These are phyloP conservation scores for Amanita polypyramis DNA, from an alignment of 768 basidiomycete species.

Conservation along the genomic window DNA sequence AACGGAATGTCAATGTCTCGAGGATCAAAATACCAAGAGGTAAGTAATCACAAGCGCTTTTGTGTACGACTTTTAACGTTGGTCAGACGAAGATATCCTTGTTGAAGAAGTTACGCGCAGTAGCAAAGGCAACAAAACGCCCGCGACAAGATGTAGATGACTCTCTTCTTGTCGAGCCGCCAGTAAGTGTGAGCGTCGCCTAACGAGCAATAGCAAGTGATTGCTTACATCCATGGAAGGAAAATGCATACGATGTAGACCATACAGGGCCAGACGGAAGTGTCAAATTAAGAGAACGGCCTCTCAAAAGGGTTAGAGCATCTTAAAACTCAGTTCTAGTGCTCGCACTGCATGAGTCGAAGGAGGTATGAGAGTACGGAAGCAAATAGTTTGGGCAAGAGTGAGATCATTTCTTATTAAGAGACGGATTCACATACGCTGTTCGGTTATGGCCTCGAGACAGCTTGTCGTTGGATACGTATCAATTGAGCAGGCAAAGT, in stretches of 20 bases:
- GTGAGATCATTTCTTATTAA: background rate
- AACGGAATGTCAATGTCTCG: background rate
- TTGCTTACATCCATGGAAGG: background rate
- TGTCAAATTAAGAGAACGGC: background rate
- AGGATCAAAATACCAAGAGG: background rate
- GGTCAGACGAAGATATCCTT: background rate
- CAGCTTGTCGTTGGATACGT: background rate
- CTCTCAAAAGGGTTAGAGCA: background rate
- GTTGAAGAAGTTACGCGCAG: background rate
- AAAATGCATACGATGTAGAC: background rate
- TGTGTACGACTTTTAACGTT: background rate
- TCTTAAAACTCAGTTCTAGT: background rate
- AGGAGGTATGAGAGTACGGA: background rate
- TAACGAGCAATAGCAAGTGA: background rate
- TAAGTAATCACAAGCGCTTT: background rate
- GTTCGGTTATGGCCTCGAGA: slow-evolving; percentile 1
- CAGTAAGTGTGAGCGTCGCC: background rate
- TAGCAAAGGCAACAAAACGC: background rate
- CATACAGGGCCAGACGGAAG: background rate
- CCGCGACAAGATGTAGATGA: background rate
- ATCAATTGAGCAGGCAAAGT: background rate
- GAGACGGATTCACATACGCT: background rate
- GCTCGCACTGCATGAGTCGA: no score
- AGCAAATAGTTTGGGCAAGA: background rate
- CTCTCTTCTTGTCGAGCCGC: background rate